phyloP scores from a whole-genome alignment of 176 grass and related monocot species.

The Musa itinerans region DNA sequence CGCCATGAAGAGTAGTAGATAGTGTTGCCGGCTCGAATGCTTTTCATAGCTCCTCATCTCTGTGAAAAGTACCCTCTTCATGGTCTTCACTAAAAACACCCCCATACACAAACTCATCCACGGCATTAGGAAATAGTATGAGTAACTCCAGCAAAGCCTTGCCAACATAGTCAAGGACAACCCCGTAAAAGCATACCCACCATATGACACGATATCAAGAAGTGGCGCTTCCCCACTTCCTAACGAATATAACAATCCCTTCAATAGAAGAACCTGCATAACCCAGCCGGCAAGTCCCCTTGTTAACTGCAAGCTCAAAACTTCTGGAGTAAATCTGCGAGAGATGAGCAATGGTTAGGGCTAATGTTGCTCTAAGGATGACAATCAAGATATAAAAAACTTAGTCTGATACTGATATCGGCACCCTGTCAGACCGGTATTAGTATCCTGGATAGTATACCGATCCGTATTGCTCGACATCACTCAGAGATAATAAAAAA shows the following conservation, averaged over 20 bases:
- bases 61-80: constrained; percentile 17
- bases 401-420: too few species aligned
- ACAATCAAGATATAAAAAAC: too few species aligned
- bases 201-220: constrained; percentile 9
- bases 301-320: constrained; percentile 11
- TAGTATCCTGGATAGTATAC: too few species aligned
- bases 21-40: constrained; percentile 20
- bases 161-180: constrained; percentile 14
- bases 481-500: too few species aligned
- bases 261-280: constrained; percentile 4
- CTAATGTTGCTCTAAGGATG: background rate
- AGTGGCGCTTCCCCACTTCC: constrained; percentile 12
- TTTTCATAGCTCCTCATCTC: constrained; percentile 9
- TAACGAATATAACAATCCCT: constrained; percentile 11
- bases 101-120: constrained; percentile 21
- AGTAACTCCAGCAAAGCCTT: constrained; percentile 16
- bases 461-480: too few species aligned
- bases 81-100: constrained; percentile 20
- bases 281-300: constrained; percentile 15
- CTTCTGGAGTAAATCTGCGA: constrained; percentile 19
- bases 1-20: constrained; percentile 16
- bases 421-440: too few species aligned
- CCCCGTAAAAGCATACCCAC: constrained; percentile 12
- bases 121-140: constrained; percentile 15
- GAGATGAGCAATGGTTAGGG: background rate